A percentile compares a stretch with the other conserved stretches of the same genome.
phyloP scores from a whole-genome alignment of 129 eudicot genomes.

The Tagetes patula region DNA sequence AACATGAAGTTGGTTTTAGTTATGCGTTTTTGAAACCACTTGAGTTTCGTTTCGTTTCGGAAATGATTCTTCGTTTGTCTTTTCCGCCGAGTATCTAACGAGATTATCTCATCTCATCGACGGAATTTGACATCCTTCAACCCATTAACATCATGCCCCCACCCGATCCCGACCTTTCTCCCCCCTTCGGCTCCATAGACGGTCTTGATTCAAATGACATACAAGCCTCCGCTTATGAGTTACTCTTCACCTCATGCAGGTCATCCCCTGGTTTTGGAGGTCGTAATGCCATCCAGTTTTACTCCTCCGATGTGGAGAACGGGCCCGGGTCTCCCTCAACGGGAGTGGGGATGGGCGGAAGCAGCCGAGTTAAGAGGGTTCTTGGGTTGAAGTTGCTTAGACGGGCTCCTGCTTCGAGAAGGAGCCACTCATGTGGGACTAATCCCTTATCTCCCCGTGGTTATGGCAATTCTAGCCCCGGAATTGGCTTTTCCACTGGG shows the following conservation, averaged over 20 bases:
- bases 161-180: slow-evolving; percentile 30
- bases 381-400: slow-evolving; percentile 69
- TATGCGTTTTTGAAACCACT: background rate
- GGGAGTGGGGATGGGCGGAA: slow-evolving; percentile 32
- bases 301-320: slow-evolving; percentile 34
- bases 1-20: background rate
- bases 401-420: slow-evolving; percentile 49
- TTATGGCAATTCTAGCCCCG: slow-evolving; percentile 19
- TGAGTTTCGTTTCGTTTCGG: background rate
- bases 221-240: slow-evolving; percentile 79
- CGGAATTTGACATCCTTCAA: no score
- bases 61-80: background rate
- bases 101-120: no score
- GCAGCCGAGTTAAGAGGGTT: slow-evolving; percentile 69
- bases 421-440: slow-evolving; percentile 33
- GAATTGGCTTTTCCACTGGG: slow-evolving; percentile 38
- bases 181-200: slow-evolving; percentile 57
- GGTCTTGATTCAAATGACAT: slow-evolving; percentile 61
- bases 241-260: slow-evolving; percentile 88
- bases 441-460: background rate
- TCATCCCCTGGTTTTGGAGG: slow-evolving; percentile 97
- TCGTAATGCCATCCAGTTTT: slow-evolving; percentile 49
- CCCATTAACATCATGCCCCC: background rate
- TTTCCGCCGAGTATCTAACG: background rate
- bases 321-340: slow-evolving; percentile 9